A percentile compares a stretch with the other conserved stretches of the same genome.
Conservation (phyloP, 2,329 filamentous ascomycete genomes). For the Ustilaginoidea virens region DNA sequence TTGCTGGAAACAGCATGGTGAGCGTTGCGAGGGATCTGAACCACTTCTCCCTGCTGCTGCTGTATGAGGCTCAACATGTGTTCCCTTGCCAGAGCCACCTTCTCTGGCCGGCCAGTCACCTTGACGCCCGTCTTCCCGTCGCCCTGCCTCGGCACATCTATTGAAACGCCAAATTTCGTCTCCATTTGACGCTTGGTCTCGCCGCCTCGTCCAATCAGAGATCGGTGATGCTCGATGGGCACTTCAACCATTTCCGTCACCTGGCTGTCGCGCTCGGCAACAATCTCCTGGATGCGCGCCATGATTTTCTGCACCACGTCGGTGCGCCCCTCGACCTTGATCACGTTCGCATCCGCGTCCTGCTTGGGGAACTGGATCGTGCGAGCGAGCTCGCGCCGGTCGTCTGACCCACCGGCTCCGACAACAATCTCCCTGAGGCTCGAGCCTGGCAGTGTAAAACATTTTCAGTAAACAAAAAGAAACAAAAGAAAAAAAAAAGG, state of each 20-base stretch:
- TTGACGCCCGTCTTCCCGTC: constrained; percentile 74
- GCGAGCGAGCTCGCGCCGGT: constrained; percentile 67
- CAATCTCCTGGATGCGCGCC: constrained; percentile 64
- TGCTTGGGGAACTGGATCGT: constrained; percentile 91
- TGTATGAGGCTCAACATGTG: constrained; percentile 70
- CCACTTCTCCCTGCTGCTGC: constrained; percentile 73
- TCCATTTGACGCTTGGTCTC: constrained; percentile 77
- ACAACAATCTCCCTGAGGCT: constrained; percentile 78
- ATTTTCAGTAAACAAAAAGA: not conserved
- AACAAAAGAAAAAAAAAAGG: not conserved
- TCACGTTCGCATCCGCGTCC: constrained; percentile 65
- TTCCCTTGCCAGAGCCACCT: constrained; percentile 73
- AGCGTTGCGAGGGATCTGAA: constrained; percentile 67
- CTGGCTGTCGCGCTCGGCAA: constrained; percentile 71
- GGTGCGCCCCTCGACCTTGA: constrained; percentile 75
- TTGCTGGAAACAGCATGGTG: constrained; percentile 81
- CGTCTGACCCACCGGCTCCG: constrained; percentile 77
- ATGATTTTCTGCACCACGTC: constrained; percentile 82
- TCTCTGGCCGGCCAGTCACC: constrained; percentile 60
- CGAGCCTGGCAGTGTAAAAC: constrained; percentile 40
- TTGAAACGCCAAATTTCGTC: constrained; percentile 66
- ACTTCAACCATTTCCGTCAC: constrained; percentile 67
- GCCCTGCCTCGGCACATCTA: constrained; percentile 86
- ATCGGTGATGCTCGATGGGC: constrained; percentile 75
- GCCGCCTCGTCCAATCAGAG: constrained; percentile 83